Base-by-base conservation (phyloP, 2,329 filamentous ascomycete species). In the Trichothecium sympodiale region DNA sequence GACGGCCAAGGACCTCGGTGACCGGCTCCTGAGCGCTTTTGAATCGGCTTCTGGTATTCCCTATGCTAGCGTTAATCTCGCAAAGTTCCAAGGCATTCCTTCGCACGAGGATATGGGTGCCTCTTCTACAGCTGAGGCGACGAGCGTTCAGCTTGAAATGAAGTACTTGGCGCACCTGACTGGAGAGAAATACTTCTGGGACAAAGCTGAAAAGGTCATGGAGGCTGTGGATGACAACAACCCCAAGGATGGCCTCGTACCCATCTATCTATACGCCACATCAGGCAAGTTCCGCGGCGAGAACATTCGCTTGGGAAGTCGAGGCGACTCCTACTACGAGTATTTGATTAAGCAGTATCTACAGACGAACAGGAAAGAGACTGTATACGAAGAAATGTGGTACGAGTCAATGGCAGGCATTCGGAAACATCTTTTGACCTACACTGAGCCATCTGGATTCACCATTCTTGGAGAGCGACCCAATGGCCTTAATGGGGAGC, bases 331-430 rank as follows among this genome's bases (percentile, higher is more conserved):
- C 33, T 98, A 96, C 62, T 98, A 98, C 61, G 86, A 98, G 61
- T 98, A 98, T 56, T 75, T 98, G 34, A 93, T 96, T 66, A 98
- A 98, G 64, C 91, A 98, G 57, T 96, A 94, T 54, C 69, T 95
- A 15, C 91, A 98, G 59, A 98, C 91, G 10, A 84, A 83, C 38
- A 77, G 83, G 54, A 70, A 88, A 51, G 89, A 98, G 55, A 69
- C 77, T 1, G 62, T 96, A 13, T 98, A 98, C 58, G 69, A 80
- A 44, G 83, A 91, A 12, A 84, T 98, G 78, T 98, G 93, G 88
- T 71, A 89, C 28, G 83, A 98, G 54, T 71, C 86, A 12, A 65
- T 98, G 31, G 67, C 65, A 13, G 91, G 89, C 34, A 79, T 96
- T 38, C 86, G 89, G 50, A 94, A 94, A 59, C 80, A 98, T 54